Percentiles rank a stretch among this genome's conserved stretches.
Evolutionary conservation across 805 yeast genomes (phyloP).

Genomic region (Barnettozyma botsteinii): DNA sequence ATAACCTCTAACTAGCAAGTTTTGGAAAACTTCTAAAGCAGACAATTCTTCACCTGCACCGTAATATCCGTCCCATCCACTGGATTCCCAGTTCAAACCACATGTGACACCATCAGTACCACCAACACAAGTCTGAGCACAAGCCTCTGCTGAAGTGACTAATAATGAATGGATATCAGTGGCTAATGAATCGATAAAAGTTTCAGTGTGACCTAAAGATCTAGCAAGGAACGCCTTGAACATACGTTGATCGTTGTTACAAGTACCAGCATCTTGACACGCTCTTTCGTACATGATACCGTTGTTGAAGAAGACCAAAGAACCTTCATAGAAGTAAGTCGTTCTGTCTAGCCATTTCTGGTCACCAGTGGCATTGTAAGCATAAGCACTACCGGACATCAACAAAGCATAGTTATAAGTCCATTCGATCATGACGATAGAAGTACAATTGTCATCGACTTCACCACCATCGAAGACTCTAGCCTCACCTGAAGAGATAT

Average conservation of each 20-base stretch:
- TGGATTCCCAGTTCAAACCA: conserved; percentile 59
- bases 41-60: conserved; percentile 80
- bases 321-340: conserved; percentile 37
- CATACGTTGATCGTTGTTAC: conserved; percentile 74
- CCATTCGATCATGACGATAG: conserved; percentile 51
- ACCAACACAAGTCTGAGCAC: conserved; percentile 67
- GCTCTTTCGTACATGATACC: conserved; percentile 55
- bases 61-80: conserved; percentile 56
- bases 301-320: conserved; percentile 41
- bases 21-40: conserved; percentile 60
- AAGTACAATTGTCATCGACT: conserved; percentile 41
- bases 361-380: conserved; percentile 55
- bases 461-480: conserved; percentile 55
- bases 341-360: conserved; percentile 46
- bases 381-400: conserved; percentile 63
- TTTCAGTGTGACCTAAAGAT: conserved; percentile 52
- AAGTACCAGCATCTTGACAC: conserved; percentile 44
- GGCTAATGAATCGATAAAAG: conserved; percentile 43
- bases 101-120: conserved; percentile 74
- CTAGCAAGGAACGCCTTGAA: conserved; percentile 68
- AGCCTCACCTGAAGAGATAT: conserved; percentile 28
- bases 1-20: conserved; percentile 39
- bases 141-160: conserved; percentile 53
- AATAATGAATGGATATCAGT: conserved; percentile 38
- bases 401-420: conserved; percentile 65